Evolutionary conservation across 768 basidiomycete species (phyloP).

Genomic region (Leccinum obscurum): DNA sequence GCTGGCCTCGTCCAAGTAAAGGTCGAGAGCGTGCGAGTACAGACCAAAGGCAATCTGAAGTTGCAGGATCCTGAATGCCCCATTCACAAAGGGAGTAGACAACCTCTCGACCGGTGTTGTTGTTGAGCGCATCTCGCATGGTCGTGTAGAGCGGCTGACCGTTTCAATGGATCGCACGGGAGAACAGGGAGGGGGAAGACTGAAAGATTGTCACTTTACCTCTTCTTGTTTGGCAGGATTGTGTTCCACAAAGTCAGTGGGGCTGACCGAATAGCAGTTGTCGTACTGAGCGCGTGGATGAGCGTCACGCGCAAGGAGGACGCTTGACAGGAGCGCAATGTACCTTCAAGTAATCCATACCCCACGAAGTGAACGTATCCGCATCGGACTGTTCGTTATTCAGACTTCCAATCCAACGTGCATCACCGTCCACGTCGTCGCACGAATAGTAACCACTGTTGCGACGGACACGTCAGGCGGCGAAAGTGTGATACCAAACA

Average conservation of each 20-base stretch:
- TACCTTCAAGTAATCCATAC: constrained; percentile 17
- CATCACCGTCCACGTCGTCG: neutral
- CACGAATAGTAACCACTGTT: constrained; percentile 15
- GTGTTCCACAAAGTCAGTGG: constrained; percentile 1
- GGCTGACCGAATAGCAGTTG: constrained; percentile 12
- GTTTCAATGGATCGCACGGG: neutral
- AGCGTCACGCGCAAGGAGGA: neutral
- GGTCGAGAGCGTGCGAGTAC: constrained; percentile 66
- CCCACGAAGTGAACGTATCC: constrained; percentile 7
- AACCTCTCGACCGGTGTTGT: constrained; percentile 20
- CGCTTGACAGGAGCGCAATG: neutral
- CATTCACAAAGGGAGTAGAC: constrained; percentile 53
- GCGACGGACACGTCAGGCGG: neutral
- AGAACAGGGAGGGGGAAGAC: neutral
- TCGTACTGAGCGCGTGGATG: constrained; percentile 8
- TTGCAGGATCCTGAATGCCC: constrained; percentile 54
- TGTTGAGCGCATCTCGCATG: constrained; percentile 15
- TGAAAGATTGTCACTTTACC: neutral
- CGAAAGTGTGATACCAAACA: neutral
- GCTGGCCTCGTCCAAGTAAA: constrained; percentile 64
- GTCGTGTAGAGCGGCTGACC: constrained; percentile 1
- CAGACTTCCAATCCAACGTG: constrained; percentile 10
- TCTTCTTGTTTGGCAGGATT: constrained; percentile 2
- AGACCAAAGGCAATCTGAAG: constrained; percentile 52
- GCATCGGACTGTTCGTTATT: constrained; percentile 12